These are phyloP conservation scores for Exophiala phaeomuriformis DNA, from an alignment of 2,329 filamentous ascomycete genomes.

Conservation along the genomic window DNA sequence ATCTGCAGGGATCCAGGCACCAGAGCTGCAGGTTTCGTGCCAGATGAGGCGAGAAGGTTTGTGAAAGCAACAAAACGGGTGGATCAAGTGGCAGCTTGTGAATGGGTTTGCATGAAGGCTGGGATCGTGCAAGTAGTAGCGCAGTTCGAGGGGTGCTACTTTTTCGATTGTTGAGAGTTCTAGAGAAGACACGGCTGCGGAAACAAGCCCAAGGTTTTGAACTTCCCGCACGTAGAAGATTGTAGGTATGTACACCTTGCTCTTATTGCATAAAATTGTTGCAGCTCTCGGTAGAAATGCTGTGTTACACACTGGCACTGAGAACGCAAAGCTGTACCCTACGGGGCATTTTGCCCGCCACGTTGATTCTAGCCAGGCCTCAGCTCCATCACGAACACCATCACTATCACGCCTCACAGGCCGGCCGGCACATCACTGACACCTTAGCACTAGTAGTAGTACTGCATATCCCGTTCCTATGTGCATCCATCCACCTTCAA, in stretches of 20 bases:
- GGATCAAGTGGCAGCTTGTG: not conserved
- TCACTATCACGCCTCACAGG: not conserved
- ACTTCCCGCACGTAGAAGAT: no score
- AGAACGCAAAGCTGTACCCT: not conserved
- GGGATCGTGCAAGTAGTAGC: no score
- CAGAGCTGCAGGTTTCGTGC: not conserved
- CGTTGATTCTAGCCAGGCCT: slow-evolving; percentile 12
- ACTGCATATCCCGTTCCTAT: not conserved
- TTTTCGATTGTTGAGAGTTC: no score
- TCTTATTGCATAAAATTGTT: no score
- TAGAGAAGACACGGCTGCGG: no score
- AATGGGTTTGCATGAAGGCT: not conserved
- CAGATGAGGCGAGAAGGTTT: slow-evolving; percentile 1
- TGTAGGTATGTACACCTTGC: no score
- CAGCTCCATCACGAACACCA: not conserved
- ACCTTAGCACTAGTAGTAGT: slow-evolving; percentile 3
- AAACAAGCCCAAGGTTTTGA: no score
- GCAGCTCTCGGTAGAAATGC: no score
- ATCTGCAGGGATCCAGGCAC: slow-evolving; percentile 13
- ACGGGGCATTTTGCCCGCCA: not conserved
- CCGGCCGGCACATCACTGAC: not conserved
- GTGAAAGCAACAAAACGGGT: not conserved
- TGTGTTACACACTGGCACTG: no score
- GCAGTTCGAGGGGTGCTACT: no score
- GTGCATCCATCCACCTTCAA: not conserved